Evolutionary conservation across 2,329 filamentous ascomycete genomes (phyloP).

Genomic region (Trichoderma atrobrunneum): DNA sequence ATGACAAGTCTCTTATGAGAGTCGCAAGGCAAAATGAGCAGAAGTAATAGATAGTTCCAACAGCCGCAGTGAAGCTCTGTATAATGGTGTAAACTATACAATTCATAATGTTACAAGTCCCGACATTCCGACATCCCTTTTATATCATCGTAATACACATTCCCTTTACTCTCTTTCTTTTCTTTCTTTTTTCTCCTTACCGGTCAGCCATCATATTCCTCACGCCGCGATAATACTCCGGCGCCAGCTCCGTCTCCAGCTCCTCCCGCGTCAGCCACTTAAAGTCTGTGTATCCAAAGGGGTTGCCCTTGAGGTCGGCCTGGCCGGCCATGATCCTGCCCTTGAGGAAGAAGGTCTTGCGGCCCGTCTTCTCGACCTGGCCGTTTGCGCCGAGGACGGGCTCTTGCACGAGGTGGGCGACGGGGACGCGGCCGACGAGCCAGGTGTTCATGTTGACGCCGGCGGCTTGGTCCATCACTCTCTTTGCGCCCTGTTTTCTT

Average conservation of each 20-base stretch:
- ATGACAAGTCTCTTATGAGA: not conserved
- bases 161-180: not conserved
- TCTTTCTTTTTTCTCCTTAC: constrained; percentile 43
- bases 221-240: constrained; percentile 70
- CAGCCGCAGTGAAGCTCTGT: constrained; percentile 29
- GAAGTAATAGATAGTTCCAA: constrained; percentile 29
- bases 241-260: constrained; percentile 63
- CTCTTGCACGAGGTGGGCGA: constrained; percentile 71
- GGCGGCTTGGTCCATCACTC: constrained; percentile 71
- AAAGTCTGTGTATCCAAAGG: constrained; percentile 74
- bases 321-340: constrained; percentile 96
- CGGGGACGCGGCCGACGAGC: constrained; percentile 86
- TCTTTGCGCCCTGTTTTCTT: constrained; percentile 67
- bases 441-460: constrained; percentile 98
- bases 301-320: constrained; percentile 71
- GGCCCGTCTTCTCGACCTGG: constrained; percentile 51
- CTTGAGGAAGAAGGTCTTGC: constrained; percentile 96
- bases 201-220: constrained; percentile 81
- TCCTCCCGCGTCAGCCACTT: constrained; percentile 92
- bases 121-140: not conserved
- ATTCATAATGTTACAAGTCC: constrained; percentile 17
- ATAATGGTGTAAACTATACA: constrained; percentile 16
- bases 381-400: constrained; percentile 46
- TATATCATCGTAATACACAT: not conserved
- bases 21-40: not conserved